Percentiles rank a stretch among this genome's conserved stretches.
Conservation (phyloP, 2,329 filamentous ascomycete genomes). For the Cadophora luteo-olivacea region DNA sequence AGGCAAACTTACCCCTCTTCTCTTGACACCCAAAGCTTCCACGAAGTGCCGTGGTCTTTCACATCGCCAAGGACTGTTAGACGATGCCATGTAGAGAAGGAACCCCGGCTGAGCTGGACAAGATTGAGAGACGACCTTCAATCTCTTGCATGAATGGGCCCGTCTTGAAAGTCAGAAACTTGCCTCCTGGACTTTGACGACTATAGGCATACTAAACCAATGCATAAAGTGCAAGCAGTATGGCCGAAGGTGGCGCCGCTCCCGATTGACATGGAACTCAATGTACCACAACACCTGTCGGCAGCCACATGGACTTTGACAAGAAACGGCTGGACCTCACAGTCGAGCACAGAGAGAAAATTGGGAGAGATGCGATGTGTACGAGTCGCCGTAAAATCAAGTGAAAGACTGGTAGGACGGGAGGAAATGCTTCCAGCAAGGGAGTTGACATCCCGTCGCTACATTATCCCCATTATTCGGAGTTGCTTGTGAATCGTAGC, state of each 20-base stretch:
- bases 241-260: constrained; percentile 14
- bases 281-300: constrained; percentile 2
- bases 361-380: no score
- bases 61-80: not conserved
- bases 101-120: not conserved
- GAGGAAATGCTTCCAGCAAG: no score
- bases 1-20: constrained; percentile 1
- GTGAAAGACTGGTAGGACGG: no score
- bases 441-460: no score
- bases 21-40: not conserved
- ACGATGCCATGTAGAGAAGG: not conserved
- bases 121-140: not conserved
- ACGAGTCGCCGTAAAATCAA: no score
- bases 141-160: not conserved
- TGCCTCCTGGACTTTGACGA: not conserved
- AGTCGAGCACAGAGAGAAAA: not conserved
- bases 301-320: constrained; percentile 11
- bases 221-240: not conserved
- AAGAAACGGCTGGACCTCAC: not conserved
- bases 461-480: no score
- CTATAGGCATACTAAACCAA: not conserved
- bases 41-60: not conserved
- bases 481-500: no score
- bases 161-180: not conserved
- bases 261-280: not conserved